A percentile compares a stretch with the other conserved stretches of the same genome.
Evolutionary conservation across 768 basidiomycete species (phyloP).

Genomic region (Austroboletus festivus): DNA sequence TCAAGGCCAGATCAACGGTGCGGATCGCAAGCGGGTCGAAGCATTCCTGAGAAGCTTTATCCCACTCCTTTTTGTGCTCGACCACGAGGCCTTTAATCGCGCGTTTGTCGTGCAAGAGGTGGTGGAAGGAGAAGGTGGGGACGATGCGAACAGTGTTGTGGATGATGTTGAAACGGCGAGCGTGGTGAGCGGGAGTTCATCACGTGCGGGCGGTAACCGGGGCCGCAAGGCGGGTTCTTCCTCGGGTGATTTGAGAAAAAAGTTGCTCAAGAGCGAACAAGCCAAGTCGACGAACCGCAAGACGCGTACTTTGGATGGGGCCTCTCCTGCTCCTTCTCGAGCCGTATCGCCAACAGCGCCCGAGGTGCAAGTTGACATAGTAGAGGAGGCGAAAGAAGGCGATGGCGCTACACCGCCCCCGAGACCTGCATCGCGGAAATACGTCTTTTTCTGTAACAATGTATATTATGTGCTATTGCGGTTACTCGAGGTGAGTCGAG

Average conservation of each 20-base stretch:
- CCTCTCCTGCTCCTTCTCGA: conserved; percentile 56
- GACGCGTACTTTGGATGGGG: conserved; percentile 51
- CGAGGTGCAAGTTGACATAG: conserved; percentile 38
- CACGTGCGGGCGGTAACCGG: conserved; percentile 35
- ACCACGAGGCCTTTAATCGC: conserved; percentile 65
- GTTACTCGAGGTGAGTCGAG: conserved; percentile 69
- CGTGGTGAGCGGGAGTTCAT: conserved; percentile 24
- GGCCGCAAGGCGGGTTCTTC: conserved; percentile 40
- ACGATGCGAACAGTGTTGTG: conserved; percentile 35
- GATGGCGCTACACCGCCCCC: conserved; percentile 22
- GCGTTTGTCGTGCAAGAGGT: conserved; percentile 65
- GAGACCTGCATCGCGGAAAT: conserved; percentile 41
- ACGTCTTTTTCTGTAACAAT: conserved; percentile 85
- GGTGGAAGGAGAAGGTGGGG: conserved; percentile 58
- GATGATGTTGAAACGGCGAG: conserved; percentile 39
- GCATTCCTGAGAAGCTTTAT: conserved; percentile 73
- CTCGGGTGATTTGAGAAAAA: conserved; percentile 72
- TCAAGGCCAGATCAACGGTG: conserved; percentile 63
- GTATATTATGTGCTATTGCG: conserved; percentile 84
- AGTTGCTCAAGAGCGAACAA: conserved; percentile 77
- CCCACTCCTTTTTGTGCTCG: conserved; percentile 74
- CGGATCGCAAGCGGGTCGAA: conserved; percentile 82
- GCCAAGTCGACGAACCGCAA: conserved; percentile 65
- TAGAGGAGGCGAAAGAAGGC: conserved; percentile 28
- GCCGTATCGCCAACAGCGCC: conserved; percentile 57